Evolutionary conservation across 495 filamentous ascomycete genomes (phyloP).

Genomic region (Hypoxylon rickii): DNA sequence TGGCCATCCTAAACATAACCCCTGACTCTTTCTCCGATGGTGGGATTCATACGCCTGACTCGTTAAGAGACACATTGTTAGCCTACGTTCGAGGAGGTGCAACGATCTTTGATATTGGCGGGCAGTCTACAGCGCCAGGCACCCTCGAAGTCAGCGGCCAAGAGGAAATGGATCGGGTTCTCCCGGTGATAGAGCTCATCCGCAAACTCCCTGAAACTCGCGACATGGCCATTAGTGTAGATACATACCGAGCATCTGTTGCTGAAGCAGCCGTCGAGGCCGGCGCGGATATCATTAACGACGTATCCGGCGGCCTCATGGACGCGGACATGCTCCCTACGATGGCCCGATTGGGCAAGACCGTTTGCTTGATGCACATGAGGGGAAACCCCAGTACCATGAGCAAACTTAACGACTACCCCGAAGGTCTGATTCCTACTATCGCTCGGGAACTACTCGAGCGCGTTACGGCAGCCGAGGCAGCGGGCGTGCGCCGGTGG

Average conservation of each 20-base stretch:
- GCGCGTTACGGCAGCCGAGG: slow-evolving; percentile 77
- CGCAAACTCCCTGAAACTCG: slow-evolving; percentile 65
- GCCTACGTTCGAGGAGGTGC: slow-evolving; percentile 68
- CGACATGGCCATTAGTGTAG: slow-evolving; percentile 75
- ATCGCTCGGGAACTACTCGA: slow-evolving; percentile 70
- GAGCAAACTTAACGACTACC: slow-evolving; percentile 71
- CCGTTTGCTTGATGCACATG: slow-evolving; percentile 94
- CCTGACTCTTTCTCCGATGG: slow-evolving; percentile 98
- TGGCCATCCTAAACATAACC: slow-evolving; percentile 95
- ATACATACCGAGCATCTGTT: slow-evolving; percentile 88
- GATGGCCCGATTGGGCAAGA: slow-evolving; percentile 76
- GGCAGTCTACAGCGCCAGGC: slow-evolving; percentile 85
- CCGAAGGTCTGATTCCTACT: slow-evolving; percentile 69
- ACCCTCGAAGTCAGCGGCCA: slow-evolving; percentile 64
- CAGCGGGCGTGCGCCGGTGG: slow-evolving; percentile 85
- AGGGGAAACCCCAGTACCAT: slow-evolving; percentile 87
- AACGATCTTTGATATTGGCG: slow-evolving; percentile 88
- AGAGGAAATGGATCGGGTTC: slow-evolving; percentile 77
- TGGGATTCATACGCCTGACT: slow-evolving; percentile 58
- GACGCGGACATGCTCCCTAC: slow-evolving; percentile 84
- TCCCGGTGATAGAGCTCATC: slow-evolving; percentile 77
- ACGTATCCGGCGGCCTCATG: slow-evolving; percentile 81
- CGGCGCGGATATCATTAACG: slow-evolving; percentile 94
- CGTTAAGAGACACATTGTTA: slow-evolving; percentile 52
- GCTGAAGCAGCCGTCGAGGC: slow-evolving; percentile 79